Conservation (phyloP, 345 rosid genomes). For the Salix dunnii region DNA sequence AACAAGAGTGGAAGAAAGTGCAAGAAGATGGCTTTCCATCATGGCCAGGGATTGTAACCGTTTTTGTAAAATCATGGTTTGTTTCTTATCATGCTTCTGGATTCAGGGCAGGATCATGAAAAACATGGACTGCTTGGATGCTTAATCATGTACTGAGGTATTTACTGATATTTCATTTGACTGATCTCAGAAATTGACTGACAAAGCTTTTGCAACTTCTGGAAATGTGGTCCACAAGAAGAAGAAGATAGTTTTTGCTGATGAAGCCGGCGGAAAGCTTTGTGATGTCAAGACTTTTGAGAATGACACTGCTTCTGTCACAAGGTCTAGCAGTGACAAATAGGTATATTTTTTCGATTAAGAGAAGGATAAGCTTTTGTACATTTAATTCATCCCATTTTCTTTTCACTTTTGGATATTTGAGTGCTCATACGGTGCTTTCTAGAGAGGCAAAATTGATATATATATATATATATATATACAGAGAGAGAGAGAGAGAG, state of each 20-base stretch:
- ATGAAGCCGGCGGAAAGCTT: constrained; percentile 80
- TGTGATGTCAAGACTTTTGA: constrained; percentile 70
- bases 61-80: constrained; percentile 86
- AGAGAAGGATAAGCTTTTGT: background rate
- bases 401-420: background rate
- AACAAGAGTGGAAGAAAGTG: constrained; percentile 55
- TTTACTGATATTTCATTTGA: constrained; percentile 12
- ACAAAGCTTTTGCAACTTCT: constrained; percentile 26
- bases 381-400: background rate
- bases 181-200: constrained; percentile 46
- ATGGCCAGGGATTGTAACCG: constrained; percentile 71
- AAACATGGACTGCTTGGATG: background rate
- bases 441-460: background rate
- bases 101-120: background rate
- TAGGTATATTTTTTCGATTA: background rate
- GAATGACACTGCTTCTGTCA: constrained; percentile 36
- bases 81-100: constrained; percentile 20
- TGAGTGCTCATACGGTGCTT: background rate
- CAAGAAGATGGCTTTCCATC: constrained; percentile 58
- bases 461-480: too few relatives aligned
- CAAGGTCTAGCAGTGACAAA: background rate
- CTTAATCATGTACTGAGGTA: background rate
- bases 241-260: constrained; percentile 76
- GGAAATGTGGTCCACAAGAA: constrained; percentile 32
- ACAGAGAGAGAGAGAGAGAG: too few relatives aligned